phyloP scores from a whole-genome alignment of 805 yeast species.

The Yarrowia deformans region DNA sequence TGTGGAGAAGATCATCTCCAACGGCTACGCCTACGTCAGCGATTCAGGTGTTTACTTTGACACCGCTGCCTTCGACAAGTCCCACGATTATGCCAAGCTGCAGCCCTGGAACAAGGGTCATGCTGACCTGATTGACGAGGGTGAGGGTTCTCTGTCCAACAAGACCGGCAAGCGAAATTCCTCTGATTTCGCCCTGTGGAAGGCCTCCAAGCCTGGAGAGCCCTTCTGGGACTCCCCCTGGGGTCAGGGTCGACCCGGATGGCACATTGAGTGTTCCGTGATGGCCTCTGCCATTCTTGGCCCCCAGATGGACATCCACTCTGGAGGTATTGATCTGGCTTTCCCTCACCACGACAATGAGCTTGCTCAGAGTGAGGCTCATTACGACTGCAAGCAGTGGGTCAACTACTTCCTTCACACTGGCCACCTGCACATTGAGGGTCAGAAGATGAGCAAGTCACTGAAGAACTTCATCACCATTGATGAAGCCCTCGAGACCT shows the following conservation, averaged over 20 bases:
- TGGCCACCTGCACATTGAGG: constrained; percentile 97
- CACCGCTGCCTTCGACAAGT: constrained; percentile 79
- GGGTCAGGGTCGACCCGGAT: constrained; percentile 98
- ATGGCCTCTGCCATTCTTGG: constrained; percentile 95
- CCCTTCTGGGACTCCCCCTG: constrained; percentile 95
- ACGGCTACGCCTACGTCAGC: constrained; percentile 85
- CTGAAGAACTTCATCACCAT: constrained; percentile 95
- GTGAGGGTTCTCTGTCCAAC: constrained; percentile 83
- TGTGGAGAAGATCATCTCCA: constrained; percentile 73
- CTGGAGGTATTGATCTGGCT: constrained; percentile 96
- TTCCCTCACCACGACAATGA: constrained; percentile 99
- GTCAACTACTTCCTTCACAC: constrained; percentile 95
- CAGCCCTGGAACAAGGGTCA: constrained; percentile 99
- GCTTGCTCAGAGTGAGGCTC: constrained; percentile 95
- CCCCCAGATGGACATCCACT: constrained; percentile 84
- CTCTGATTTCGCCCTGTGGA: constrained; percentile 97
- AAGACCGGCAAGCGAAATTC: constrained; percentile 70
- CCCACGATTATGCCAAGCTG: constrained; percentile 90
- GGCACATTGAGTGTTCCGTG: constrained; percentile 99
- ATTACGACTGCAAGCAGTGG: constrained; percentile 90
- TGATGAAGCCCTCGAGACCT: constrained; percentile 79
- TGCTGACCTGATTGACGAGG: constrained; percentile 84
- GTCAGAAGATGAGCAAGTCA: constrained; percentile 97
- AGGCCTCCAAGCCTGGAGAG: constrained; percentile 95
- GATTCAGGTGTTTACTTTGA: constrained; percentile 88